Evolutionary conservation across 139 green algal genomes (phyloP), one percentile per base, ranked within the genome.

Genomic region (Pycnococcus provasolii): DNA sequence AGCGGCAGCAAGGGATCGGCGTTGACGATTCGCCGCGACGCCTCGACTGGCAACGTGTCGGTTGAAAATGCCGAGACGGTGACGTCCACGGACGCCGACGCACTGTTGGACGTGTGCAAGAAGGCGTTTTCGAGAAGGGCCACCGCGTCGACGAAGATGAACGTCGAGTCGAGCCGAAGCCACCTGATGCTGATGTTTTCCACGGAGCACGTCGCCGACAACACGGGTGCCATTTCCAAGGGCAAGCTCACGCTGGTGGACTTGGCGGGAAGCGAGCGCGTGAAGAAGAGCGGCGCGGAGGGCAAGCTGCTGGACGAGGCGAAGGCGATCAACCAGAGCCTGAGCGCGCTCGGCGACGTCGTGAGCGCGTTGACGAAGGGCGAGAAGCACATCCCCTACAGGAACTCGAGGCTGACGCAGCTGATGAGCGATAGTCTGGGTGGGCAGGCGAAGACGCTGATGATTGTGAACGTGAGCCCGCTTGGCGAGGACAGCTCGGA

Each of bases 231-330:
- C 62, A 73, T 72, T 26, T 51, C 42, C 4, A 46, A 8, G 73
- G 77, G 70, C 48, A 89, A 89, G 77, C 71, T 89, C 44, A 79
- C 85, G 58, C 62, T 89, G 8, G 84, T 89, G 39, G 84, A 88
- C 64, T 73, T 89, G 11, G 84, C 84, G n/a, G 83, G 83, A 54
- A 81, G 67, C 42, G 83, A 89, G 77, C 77, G 81, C 1, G 67
- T 89, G 37, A 69, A 53, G 42, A 71, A 74, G 48, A 79, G 72
- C 1, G 72, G 75, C 7, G 62, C 68, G 3, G 65, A 78, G 48
- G 63, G 63, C 59, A 13, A 45, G 45, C 50, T 53, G 2, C 44
- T 73, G 39, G 47, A 65, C 6, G 66, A 73, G 45, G 55, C 66
- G 54, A n/a, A 41, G n/a, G 55, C 55, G 7, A 73, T 73, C 66